Base-by-base conservation (phyloP, 2,329 filamentous ascomycete genomes). In the Arthrobotrys entomopaga region DNA sequence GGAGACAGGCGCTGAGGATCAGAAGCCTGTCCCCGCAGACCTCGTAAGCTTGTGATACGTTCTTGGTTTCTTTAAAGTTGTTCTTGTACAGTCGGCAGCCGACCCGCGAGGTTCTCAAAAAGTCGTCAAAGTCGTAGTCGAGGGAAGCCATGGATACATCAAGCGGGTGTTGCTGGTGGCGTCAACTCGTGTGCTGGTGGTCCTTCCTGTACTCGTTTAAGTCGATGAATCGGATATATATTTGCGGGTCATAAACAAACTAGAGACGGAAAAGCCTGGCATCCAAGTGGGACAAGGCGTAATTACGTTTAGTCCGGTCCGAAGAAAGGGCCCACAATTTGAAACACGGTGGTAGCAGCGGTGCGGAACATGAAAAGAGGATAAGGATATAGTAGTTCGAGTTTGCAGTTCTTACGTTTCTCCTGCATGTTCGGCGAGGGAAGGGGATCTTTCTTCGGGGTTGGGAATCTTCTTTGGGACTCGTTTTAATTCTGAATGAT, bases 41-140 rank as follows among this genome's bases (percentile, higher is more conserved):
- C 42, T 64, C 48, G 61, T 73, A 73, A 24, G 50, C 49, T 42
- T 60, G 61, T 57, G 69, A 65, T 61, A 59, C 69, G 29, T 59
- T 59, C 48, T 66, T 54, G 50, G 60, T 46, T 43, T 66, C 56
- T 22, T 26, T 20, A 63, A 73, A 73, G 49, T 73, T 73, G 61
- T 73, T 73, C 11, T 73, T 73, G 46, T 73, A 73, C 15, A 73
- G 42, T n/a, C 69, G 69, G 69, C 61, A 73, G 50, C 69, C 69
- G 56, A 66, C 49, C 40, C 64, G 43, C 19, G 69, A 66, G 34
- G 69, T 73, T 50, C 69, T 73, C 50, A 73, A 42, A 24, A 73
- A 73, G 57, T 73, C 69, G 69, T 65, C 57, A 50, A 73, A 73
- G 50, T 73, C 69, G 69, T 73, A 73, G 63, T 73, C 69, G 61